Evolutionary conservation across 345 rosid species (phyloP).

Genomic region (Angophora floribunda): DNA sequence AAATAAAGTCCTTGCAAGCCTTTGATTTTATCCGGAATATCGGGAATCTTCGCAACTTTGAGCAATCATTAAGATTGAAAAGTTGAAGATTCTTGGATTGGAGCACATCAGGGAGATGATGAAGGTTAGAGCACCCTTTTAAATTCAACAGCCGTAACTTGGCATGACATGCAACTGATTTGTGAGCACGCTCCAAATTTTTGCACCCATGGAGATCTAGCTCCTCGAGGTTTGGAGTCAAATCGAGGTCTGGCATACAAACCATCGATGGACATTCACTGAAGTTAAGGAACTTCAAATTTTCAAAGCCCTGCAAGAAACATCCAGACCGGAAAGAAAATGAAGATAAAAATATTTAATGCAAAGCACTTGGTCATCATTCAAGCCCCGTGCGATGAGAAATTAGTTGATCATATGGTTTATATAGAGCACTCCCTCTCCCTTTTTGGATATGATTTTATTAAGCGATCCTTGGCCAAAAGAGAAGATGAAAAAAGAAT

Average conservation of each 20-base stretch:
- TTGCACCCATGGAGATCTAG: not conserved
- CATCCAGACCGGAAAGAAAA: not conserved
- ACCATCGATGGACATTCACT: not conserved
- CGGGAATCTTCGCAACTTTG: not conserved
- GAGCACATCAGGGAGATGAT: not conserved
- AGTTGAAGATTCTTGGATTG: not conserved
- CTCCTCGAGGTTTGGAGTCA: not conserved
- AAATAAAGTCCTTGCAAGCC: not conserved
- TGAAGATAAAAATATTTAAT: not conserved
- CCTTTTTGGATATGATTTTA: not conserved
- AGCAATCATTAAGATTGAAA: not conserved
- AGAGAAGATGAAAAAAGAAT: not conserved
- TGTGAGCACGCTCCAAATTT: not conserved
- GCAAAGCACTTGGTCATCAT: not conserved
- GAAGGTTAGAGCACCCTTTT: not conserved
- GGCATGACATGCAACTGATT: not conserved
- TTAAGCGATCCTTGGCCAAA: not conserved
- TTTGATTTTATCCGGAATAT: not conserved
- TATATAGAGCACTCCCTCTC: not conserved
- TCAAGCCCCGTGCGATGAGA: not conserved
- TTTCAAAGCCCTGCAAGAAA: not conserved
- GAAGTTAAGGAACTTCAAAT: not conserved
- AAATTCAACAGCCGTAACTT: not conserved
- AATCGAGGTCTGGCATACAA: not conserved
- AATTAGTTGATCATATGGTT: not conserved